Percentiles rank a stretch among this genome's conserved stretches.
phyloP scores from a whole-genome alignment of 768 basidiomycete species.

The Chalciporus piperatus region DNA sequence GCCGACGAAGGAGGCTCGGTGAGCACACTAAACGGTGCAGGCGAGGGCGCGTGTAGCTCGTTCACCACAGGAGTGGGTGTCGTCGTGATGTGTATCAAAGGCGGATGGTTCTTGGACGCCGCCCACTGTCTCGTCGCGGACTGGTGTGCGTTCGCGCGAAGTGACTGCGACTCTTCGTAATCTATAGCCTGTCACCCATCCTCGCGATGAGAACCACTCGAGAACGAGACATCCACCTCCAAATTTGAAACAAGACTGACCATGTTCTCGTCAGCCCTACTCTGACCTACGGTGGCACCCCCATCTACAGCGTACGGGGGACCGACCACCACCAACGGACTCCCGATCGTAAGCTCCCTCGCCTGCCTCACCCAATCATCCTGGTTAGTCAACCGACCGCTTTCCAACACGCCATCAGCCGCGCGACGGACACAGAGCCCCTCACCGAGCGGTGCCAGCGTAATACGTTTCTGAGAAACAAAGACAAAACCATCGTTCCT shows the following conservation, averaged over 20 bases:
- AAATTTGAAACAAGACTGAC: constrained; percentile 32
- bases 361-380: constrained; percentile 81
- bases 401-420: constrained; percentile 21
- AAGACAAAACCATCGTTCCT: not conserved
- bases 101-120: constrained; percentile 17
- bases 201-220: constrained; percentile 9
- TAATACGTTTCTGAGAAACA: constrained; percentile 55
- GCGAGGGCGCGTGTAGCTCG: constrained; percentile 11
- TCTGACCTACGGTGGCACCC: constrained; percentile 2
- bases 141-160: constrained; percentile 10
- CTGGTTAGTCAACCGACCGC: constrained; percentile 38
- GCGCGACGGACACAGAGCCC: constrained; percentile 28
- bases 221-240: not conserved
- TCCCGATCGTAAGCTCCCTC: constrained; percentile 56
- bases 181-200: constrained; percentile 20
- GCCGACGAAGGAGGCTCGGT: constrained; percentile 22
- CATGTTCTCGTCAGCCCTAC: constrained; percentile 42
- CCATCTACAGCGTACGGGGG: constrained; percentile 2
- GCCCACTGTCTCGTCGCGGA: constrained; percentile 11
- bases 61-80: not conserved
- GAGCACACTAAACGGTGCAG: constrained; percentile 27
- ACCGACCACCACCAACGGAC: constrained; percentile 20
- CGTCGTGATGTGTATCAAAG: constrained; percentile 27
- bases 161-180: constrained; percentile 17
- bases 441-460: constrained; percentile 37